Base-by-base conservation (phyloP, 352 stramenopile species). In the Phytophthora tentaculata region DNA sequence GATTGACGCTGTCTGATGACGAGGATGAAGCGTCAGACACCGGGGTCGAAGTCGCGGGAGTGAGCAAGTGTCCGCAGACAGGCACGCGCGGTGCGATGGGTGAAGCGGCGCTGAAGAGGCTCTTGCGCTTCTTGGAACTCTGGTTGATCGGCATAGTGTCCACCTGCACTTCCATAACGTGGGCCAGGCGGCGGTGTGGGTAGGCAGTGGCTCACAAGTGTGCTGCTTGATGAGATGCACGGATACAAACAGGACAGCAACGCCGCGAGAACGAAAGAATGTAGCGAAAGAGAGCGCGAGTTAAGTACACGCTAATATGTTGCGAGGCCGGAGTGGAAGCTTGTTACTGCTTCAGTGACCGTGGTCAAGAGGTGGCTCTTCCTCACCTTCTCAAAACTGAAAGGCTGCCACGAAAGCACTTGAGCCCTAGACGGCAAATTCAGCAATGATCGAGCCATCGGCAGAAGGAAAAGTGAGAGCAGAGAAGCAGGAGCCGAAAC, bases 101-200 rank as follows among this genome's bases (percentile, higher is more conserved):
- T 12, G 69, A 49, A 16, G 52, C 26, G 26, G 39, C 56, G 17
- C 56, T 69, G 55, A 81, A 76, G 56, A 73, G 69, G 64, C 69
- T 77, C 77, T 90, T 91, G 67, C 84, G 79, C 62, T 90, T 90
- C 74, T 88, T 89, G 61, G 86, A 87, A 62, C 79, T 81, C 45
- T 86, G 80, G 64, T 74, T 88, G 63, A 89, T 84, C 37, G 76
- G 83, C 58, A 83, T 83, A 35, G 64, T 79, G 51, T 71, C 62
- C 22, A 79, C 57, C 37, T 69, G 61, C 43, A 79, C 71, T 69
- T 79, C 71, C 71, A 79, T 79, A 23, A 54, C 60, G 69, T 64
- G 49, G 22, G 28, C 29, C 45, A 61, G 61, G 44, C 41, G 44
- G 24, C 26, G 24, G n/a, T 52, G 51, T 39, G 45, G 8, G 35